phyloP scores from a whole-genome alignment of 2,329 filamentous ascomycete genomes.

The Fusarium musae region DNA sequence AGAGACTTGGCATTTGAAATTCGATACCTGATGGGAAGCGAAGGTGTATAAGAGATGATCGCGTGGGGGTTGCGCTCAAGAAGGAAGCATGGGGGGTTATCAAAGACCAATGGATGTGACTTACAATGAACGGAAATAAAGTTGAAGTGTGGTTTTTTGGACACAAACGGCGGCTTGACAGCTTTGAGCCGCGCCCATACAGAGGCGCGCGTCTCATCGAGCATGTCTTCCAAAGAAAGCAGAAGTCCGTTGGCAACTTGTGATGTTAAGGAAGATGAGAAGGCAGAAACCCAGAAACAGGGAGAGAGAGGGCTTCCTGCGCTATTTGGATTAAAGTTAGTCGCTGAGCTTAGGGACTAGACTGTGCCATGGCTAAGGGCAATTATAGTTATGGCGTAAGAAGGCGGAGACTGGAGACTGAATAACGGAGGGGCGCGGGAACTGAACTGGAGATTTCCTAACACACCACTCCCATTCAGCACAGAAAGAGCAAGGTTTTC shows the following conservation, averaged over 20 bases:
- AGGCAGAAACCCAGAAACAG: conserved; percentile 16
- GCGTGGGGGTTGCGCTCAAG: conserved; percentile 30
- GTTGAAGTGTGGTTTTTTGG: conserved; percentile 76
- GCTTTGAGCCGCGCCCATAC: conserved; percentile 58
- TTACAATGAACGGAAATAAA: conserved; percentile 85
- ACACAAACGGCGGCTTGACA: conserved; percentile 67
- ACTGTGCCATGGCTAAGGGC: conserved; percentile 21
- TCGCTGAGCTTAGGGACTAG: conserved; percentile 25
- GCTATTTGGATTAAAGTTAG: conserved; percentile 33
- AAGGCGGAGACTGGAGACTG: conserved; percentile 11
- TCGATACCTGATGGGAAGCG: conserved; percentile 13
- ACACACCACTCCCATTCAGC: conserved; percentile 5
- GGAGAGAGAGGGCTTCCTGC: conserved; percentile 17
- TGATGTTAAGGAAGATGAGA: conserved; percentile 23
- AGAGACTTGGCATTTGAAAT: conserved; percentile 7
- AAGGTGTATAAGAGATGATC: conserved; percentile 23
- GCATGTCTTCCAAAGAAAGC: conserved; percentile 43
- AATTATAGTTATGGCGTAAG: conserved; percentile 37
- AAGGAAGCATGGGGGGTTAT: neutral
- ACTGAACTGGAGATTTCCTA: conserved; percentile 32
- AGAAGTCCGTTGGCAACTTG: conserved; percentile 7
- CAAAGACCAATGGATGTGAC: conserved; percentile 45
- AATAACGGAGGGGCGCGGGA: conserved; percentile 13
- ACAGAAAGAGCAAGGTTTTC: conserved; percentile 31
- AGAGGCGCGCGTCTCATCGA: conserved; percentile 48